Percentiles rank a stretch among this genome's conserved stretches.
These are phyloP conservation scores for Euptelea pleiosperma DNA, from an alignment of 164 flowering plant genomes.

Conservation along the genomic window DNA sequence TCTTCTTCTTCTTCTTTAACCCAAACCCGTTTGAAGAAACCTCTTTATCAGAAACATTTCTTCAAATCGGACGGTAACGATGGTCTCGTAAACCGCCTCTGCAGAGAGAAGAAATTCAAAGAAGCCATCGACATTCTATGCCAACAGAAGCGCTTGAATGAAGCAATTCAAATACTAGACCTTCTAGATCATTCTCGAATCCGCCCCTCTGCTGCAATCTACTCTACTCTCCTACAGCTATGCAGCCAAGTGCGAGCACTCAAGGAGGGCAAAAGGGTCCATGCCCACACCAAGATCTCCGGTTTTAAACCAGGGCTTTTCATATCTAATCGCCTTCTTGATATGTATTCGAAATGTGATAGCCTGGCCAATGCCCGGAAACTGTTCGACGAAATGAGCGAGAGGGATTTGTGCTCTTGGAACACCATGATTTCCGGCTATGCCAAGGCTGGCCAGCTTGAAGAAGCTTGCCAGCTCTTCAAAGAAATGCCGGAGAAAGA, in stretches of 20 bases:
- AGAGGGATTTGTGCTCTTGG: slow-evolving; percentile 34
- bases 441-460: slow-evolving; percentile 17
- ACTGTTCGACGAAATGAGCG: slow-evolving; percentile 26
- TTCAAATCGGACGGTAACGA: slow-evolving; percentile 8
- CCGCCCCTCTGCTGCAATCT: slow-evolving; percentile 21
- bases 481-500: slow-evolving; percentile 27
- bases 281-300: slow-evolving; percentile 13
- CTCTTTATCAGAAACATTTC: background rate
- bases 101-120: slow-evolving; percentile 25
- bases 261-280: slow-evolving; percentile 25
- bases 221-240: slow-evolving; percentile 23
- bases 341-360: slow-evolving; percentile 20
- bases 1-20: background rate
- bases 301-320: slow-evolving; percentile 20
- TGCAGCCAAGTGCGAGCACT: slow-evolving; percentile 20
- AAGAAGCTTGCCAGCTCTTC: slow-evolving; percentile 25
- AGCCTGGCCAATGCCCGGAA: slow-evolving; percentile 17
- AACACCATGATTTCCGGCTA: slow-evolving; percentile 31
- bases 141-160: slow-evolving; percentile 21
- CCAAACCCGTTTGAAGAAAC: background rate
- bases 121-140: slow-evolving; percentile 27
- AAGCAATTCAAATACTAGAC: slow-evolving; percentile 21
- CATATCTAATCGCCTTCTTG: slow-evolving; percentile 21
- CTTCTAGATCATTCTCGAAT: slow-evolving; percentile 17
- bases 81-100: slow-evolving; percentile 9